Conservation (phyloP, 345 rosid genomes). For the Syzygium oleosum region DNA sequence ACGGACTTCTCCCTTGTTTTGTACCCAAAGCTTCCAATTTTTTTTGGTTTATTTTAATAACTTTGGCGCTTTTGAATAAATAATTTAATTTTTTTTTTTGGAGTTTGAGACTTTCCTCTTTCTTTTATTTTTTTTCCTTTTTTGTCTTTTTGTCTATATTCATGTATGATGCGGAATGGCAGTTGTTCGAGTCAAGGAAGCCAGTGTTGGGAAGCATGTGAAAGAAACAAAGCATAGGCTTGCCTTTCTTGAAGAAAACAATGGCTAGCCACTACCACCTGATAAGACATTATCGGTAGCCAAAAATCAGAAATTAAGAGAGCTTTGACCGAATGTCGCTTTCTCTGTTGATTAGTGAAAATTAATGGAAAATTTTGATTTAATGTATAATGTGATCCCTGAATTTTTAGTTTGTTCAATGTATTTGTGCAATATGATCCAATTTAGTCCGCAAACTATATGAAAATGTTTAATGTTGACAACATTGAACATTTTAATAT, state of each 20-base stretch:
- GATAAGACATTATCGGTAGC: slow-evolving; percentile 1
- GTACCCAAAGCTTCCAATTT: background rate
- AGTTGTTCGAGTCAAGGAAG: background rate
- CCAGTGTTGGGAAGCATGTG: slow-evolving; percentile 27
- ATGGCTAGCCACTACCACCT: background rate
- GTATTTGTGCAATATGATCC: too few species aligned
- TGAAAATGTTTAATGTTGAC: too few species aligned
- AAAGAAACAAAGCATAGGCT: slow-evolving; percentile 7
- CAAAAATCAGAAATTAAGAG: slow-evolving; percentile 4
- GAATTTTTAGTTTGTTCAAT: too few species aligned
- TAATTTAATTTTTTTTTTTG: background rate
- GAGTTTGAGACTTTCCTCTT: background rate
- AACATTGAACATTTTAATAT: too few species aligned
- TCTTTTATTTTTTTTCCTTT: background rate
- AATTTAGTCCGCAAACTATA: too few species aligned
- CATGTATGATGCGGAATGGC: background rate
- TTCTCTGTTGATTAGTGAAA: background rate
- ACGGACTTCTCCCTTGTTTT: background rate
- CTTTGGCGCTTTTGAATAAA: background rate
- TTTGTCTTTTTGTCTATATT: background rate
- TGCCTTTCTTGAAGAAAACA: slow-evolving; percentile 15
- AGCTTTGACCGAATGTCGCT: slow-evolving; percentile 30
- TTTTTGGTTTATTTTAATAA: background rate
- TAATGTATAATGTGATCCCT: too few species aligned
- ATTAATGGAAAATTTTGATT: too few species aligned